Evolutionary conservation across 1,284 basidiomycete genomes (phyloP).

Genomic region (Vanrija sp.): DNA sequence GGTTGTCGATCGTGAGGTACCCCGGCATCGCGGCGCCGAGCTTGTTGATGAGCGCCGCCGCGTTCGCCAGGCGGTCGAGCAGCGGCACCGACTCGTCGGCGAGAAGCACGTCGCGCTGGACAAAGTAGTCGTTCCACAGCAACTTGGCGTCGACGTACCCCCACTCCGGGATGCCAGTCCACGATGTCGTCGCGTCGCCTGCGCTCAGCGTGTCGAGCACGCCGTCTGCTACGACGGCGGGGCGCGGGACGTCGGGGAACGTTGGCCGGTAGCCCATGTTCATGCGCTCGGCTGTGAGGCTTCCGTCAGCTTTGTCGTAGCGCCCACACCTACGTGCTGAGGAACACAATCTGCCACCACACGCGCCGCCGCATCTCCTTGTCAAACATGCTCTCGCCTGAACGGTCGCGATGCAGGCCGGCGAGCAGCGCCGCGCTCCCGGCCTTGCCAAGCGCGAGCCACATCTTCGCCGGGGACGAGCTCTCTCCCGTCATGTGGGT

Average conservation of each 20-base stretch:
- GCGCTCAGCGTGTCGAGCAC: background rate
- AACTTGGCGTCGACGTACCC: conserved; percentile 3
- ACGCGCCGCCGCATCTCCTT: conserved; percentile 1
- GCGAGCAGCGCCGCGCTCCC: background rate
- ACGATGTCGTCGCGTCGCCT: background rate
- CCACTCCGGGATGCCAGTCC: background rate
- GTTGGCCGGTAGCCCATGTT: background rate
- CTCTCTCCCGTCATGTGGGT: background rate
- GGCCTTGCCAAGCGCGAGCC: conserved; percentile 1
- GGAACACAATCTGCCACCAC: conserved; percentile 1
- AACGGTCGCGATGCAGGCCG: background rate
- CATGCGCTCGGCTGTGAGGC: background rate
- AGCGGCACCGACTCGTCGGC: background rate
- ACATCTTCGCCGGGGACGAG: background rate
- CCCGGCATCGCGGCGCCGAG: background rate
- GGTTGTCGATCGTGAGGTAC: background rate
- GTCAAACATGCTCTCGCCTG: background rate
- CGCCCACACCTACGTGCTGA: background rate
- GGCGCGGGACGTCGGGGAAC: background rate
- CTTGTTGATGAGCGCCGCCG: background rate
- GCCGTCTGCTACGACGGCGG: background rate
- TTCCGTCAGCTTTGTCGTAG: background rate
- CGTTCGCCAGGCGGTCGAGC: background rate
- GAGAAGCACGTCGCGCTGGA: background rate
- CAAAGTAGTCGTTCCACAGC: background rate